phyloP scores from a whole-genome alignment of 1,139 yeast species.

The Kluyveromyces marxianus region DNA sequence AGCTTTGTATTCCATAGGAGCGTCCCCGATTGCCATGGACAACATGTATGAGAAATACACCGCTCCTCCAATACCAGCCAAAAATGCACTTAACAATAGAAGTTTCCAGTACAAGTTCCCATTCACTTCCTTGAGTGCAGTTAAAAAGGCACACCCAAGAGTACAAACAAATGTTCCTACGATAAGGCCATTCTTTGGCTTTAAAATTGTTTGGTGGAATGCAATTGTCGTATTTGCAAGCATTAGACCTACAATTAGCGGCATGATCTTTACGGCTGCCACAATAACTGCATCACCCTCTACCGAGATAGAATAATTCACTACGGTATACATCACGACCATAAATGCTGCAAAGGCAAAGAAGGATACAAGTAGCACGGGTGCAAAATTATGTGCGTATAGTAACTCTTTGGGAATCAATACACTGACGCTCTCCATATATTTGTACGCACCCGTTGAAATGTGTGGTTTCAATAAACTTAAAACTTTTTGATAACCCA shows the following conservation, averaged over 20 bases:
- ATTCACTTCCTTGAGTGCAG: constrained; percentile 15
- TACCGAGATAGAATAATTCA: constrained; percentile 14
- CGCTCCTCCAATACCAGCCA: constrained; percentile 18
- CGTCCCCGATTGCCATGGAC: constrained; percentile 22
- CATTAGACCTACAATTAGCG: constrained; percentile 13
- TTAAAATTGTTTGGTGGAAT: constrained; percentile 13
- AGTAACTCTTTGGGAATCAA: constrained; percentile 18
- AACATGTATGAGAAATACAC: constrained; percentile 11
- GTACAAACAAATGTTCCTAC: constrained; percentile 13
- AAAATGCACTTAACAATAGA: constrained; percentile 16
- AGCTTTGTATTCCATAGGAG: constrained; percentile 32
- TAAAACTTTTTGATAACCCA: constrained; percentile 6
- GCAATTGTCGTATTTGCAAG: constrained; percentile 8
- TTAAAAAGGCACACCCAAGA: constrained; percentile 21
- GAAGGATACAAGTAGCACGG: constrained; percentile 9
- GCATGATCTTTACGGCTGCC: constrained; percentile 25
- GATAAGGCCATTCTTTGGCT: constrained; percentile 17
- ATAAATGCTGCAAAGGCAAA: constrained; percentile 12
- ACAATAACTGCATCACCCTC: constrained; percentile 21
- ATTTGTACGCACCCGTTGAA: constrained; percentile 1
- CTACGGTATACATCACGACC: constrained; percentile 9
- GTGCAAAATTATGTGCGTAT: constrained; percentile 15
- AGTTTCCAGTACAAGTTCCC: constrained; percentile 27
- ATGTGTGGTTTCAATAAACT: background rate
- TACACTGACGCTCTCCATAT: constrained; percentile 14